Base-by-base conservation (phyloP, 2,329 filamentous ascomycete species). In the Colletotrichum sansevieriae region DNA sequence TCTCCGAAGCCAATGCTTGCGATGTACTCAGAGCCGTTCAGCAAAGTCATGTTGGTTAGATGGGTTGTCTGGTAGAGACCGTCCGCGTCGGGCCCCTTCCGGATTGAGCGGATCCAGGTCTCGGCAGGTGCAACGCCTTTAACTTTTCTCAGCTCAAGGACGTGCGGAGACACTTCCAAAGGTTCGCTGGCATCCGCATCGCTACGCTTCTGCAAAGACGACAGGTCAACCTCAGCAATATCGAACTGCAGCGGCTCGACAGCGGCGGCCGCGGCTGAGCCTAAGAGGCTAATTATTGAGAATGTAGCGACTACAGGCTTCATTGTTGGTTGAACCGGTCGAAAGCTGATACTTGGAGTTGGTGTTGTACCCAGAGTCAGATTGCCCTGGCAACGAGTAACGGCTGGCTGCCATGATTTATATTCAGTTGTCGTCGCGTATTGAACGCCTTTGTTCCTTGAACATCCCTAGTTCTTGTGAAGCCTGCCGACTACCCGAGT, bases 1-100 rank as follows among this genome's bases (percentile, higher is more conserved):
- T 71, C 72, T 9, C 78, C 78, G 43, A 82, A 67, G 4, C 56
- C 69, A 9, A 77, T 73, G 22, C 71, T 59, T n/a, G 49, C 46
- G 18, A 55, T 46, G 61, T 68, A 68, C 35, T 54, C 18, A n/a
- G 33, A 29, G 41, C 63, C 51, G 25, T 60, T 43, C 51, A 64
- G 18, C 20, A 51, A 37, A n/a, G 59, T 44, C 51, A 68, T 47
- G 47, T 67, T 55, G 5, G 25, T 10, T 29, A 47, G 10, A 29
- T 47, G 29, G 12, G n/a, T 41, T 18, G 43, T 35, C 11, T 51
- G 25, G 55, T 44, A 57, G 11, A 44, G 55, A 1, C 55, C 55
- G 39, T 57, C 25, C 25, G 22, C 39, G n/a, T 6, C 3, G 4
- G 55, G 55, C 6, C 57, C 46, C 6, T 61, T 61, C 1, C 43